Base-by-base conservation (phyloP, 179 eudicot genomes). In the Silene noctiflora region DNA sequence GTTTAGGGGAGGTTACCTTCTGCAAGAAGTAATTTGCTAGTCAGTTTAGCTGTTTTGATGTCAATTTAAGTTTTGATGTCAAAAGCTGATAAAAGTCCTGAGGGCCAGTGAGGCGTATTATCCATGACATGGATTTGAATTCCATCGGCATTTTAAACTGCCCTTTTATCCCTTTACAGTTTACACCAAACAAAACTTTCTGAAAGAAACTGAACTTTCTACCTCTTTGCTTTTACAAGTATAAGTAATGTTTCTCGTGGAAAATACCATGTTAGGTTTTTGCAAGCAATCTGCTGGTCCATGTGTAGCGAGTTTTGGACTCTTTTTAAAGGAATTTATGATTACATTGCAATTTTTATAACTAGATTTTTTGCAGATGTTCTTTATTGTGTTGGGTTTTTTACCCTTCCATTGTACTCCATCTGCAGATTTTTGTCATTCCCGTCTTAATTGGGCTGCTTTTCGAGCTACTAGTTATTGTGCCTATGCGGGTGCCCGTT, bases 401-500 rank as follows among this genome's bases (percentile, higher is more conserved):
- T 63, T 1, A 64, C 17, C 62, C 64, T 53, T 67, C n/a, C 29
- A 67, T 39, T n/a, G 31, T 58, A 29, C 44, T 66, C 4, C 19
- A 39, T 81, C 17, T 82, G 20, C 95, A 94, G 97, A 88, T 94
- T 31, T 86, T 94, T 78, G 89, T 94, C 58, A 93, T 94, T 80
- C 98, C 97, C 0, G 93, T 93, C 73, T 74, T 94, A 74, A 91
- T 94, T 69, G 98, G 98, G 42, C 86, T 94, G 83, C 91, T 94
- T 10, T 94, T 94, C 74, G 98, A 94, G 88, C 97, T 94, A 59
- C 80, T 94, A 67, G 97, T 94, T 51, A 94, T 94, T 76, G 98
- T 93, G 69, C 98, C 98, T 16, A 92, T 94, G 98, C 87, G 98
- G 77, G 97, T 94, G 55, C 97, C 98, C 3, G 85, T 93, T 14